A percentile compares a stretch with the other conserved stretches of the same genome.
Evolutionary conservation across 306 rosid genomes (phyloP).

Genomic region (Sicyos baderoa): DNA sequence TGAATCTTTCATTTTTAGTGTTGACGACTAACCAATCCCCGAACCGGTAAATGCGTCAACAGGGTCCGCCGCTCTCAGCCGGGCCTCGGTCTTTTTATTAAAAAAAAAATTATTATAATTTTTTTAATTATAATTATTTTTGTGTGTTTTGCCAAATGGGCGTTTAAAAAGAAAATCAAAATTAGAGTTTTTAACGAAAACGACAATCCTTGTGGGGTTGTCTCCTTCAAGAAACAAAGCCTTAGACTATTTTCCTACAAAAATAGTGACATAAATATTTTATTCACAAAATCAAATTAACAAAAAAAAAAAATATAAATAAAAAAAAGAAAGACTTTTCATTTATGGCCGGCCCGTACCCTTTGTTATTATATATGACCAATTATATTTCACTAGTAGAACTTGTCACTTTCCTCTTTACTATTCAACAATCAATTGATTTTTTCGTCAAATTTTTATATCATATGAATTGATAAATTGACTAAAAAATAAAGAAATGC

Average conservation of each 20-base stretch:
- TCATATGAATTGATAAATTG: not conserved
- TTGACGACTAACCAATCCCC: not conserved
- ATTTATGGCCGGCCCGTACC: not conserved
- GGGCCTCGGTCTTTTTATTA: too few species aligned
- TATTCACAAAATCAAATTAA: not conserved
- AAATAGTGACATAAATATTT: not conserved
- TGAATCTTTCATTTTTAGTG: too few species aligned
- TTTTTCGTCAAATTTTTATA: not conserved
- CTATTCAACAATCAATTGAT: not conserved
- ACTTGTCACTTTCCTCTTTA: not conserved
- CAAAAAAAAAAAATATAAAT: too few species aligned
- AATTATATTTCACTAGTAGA: not conserved
- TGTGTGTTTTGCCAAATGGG: not conserved
- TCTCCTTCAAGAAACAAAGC: not conserved
- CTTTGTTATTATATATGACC: too few species aligned
- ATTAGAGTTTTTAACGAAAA: not conserved
- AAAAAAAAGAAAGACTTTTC: not conserved
- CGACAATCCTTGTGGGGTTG: constrained; percentile 5
- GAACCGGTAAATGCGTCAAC: not conserved
- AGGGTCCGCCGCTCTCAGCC: constrained; percentile 4
- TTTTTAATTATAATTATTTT: too few species aligned
- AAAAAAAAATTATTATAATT: not conserved
- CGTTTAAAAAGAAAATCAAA: not conserved
- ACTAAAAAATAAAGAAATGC: not conserved
- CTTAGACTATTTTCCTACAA: not conserved